Evolutionary conservation across 164 flowering plant genomes (phyloP).

Genomic region (Houttuynia cordata): DNA sequence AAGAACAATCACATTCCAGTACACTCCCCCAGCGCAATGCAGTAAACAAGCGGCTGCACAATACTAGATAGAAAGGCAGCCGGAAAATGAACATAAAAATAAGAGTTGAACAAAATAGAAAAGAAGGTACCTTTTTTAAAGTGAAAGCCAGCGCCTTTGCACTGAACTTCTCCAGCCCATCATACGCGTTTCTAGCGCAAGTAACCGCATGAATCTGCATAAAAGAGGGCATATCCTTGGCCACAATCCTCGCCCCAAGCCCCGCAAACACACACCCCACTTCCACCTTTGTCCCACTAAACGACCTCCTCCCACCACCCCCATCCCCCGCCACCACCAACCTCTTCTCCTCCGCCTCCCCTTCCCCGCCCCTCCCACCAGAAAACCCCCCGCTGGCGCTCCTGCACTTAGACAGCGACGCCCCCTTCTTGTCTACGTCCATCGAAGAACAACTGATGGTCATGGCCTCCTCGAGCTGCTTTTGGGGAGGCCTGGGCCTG

Average conservation of each 20-base stretch:
- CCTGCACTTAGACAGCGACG: background rate
- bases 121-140: conserved; percentile 63
- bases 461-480: background rate
- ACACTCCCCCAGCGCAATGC: background rate
- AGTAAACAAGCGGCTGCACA: no score
- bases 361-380: conserved; percentile 15
- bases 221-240: conserved; percentile 82
- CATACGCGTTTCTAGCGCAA: conserved; percentile 55
- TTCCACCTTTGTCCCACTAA: conserved; percentile 36
- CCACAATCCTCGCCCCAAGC: conserved; percentile 52
- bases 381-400: conserved; percentile 7
- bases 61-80: background rate
- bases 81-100: no score
- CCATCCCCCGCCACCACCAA: conserved; percentile 13
- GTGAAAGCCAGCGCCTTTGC: conserved; percentile 64
- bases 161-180: conserved; percentile 68
- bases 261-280: conserved; percentile 40
- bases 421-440: conserved; percentile 5
- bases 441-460: background rate
- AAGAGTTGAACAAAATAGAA: background rate
- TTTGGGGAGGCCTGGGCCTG: conserved; percentile 5
- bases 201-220: conserved; percentile 94
- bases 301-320: conserved; percentile 51
- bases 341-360: conserved; percentile 10
- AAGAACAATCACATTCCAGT: no score